These are phyloP conservation scores for Dictyostelium brefeldianum DNA, from an alignment of 78 protist species.

Conservation along the genomic window DNA sequence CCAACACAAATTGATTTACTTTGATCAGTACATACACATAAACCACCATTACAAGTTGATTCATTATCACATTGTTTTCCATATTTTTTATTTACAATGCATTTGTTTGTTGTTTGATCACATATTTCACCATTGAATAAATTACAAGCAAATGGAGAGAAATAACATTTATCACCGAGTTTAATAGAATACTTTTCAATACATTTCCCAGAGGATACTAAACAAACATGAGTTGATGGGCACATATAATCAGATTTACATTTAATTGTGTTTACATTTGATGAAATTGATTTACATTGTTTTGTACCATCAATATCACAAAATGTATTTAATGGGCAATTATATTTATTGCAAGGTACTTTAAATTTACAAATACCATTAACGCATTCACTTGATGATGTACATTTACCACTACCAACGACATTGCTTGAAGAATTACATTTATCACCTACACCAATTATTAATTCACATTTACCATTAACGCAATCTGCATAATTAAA, in stretches of 20 bases:
- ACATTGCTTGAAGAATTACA: background rate
- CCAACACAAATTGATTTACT: slow-evolving; percentile 4
- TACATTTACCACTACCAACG: background rate
- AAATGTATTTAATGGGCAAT: slow-evolving; percentile 2
- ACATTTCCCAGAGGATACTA: background rate
- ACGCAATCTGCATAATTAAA: background rate
- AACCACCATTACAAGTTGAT: slow-evolving; percentile 20
- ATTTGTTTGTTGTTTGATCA: background rate
- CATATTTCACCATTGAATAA: slow-evolving; percentile 3
- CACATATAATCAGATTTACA: background rate
- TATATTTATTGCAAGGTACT: background rate
- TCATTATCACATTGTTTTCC: slow-evolving; percentile 1
- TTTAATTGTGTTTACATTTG: background rate
- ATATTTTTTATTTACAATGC: background rate
- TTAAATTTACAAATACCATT: slow-evolving; percentile 5
- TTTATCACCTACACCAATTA: background rate
- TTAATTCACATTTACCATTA: background rate
- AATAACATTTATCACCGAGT: background rate
- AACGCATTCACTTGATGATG: slow-evolving; percentile 5
- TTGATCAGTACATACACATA: background rate
- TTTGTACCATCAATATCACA: background rate
- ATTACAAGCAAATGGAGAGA: background rate
- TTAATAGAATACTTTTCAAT: background rate
- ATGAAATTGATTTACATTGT: background rate
- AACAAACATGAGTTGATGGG: background rate